Evolutionary conservation across 495 filamentous ascomycete species (phyloP), one percentile per base, ranked within the genome.

Genomic region (Xylaria intraflava): DNA sequence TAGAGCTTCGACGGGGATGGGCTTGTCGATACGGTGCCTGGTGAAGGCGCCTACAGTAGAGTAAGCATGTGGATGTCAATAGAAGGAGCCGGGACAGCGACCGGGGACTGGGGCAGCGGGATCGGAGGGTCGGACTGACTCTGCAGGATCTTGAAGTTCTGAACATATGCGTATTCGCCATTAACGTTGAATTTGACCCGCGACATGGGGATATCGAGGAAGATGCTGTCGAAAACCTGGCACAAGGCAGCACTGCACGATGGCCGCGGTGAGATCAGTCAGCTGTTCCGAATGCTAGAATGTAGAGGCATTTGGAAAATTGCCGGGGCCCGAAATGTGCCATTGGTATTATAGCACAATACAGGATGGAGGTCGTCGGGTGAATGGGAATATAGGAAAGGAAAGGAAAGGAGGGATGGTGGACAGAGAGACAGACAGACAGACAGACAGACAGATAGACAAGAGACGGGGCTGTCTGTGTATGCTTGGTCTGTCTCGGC

Each of bases 181-280:
- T 90, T 96, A 57, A 92, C 93, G 64, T 95, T 95, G 78, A 98
- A 98, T 72, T 95, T 96, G 75, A 98, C 92, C 55, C 87, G 85
- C 36, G 84, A 80, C 93, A 98, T 97, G 53, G 93, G 90, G 26
- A 98, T 82, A 72, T 98, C 93, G 72, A 89, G 81, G 78, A 86
- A 97, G 67, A 98, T 96, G 66, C 89, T 95, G 69, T 98, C 93
- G 69, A 96, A 95, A 58, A 98, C 76, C 72, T 98, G 93, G 75
- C 93, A 97, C 59, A 96, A 78, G 30, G 92, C 91, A 65, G 93
- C 94, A 69, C 93, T 98, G 69, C 59, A 30, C 20, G 31, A 22
- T 58, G 46, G 36, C 33, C 31, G 45, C 40, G 47, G 29, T 19
- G 27, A 33, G 1, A 44, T 69, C 57, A 58, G 57, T 39, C 36